Percentiles rank a stretch among this genome's conserved stretches.
Conservation (phyloP, 2,329 filamentous ascomycete genomes). For the Huntiella moniliformis region DNA sequence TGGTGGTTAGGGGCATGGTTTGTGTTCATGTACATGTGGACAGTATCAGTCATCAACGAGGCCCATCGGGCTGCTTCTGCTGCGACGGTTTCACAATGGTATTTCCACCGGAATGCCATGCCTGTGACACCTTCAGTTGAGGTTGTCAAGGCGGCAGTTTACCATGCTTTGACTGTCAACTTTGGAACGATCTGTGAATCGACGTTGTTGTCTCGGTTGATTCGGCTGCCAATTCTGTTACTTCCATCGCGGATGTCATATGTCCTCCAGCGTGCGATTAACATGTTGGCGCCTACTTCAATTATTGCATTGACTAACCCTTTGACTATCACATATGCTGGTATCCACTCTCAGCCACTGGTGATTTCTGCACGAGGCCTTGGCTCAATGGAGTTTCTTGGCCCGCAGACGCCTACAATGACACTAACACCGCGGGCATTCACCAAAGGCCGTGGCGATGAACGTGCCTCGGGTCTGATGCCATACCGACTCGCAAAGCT, state of each 20-base stretch:
- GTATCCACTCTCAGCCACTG: constrained; percentile 79
- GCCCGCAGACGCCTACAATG: constrained; percentile 53
- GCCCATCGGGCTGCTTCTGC: constrained; percentile 83
- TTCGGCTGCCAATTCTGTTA: constrained; percentile 69
- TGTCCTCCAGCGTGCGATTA: constrained; percentile 53
- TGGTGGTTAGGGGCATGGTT: constrained; percentile 95
- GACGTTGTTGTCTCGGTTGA: constrained; percentile 58
- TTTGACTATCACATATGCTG: constrained; percentile 76
- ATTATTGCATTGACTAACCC: constrained; percentile 79
- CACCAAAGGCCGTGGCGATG: constrained; percentile 21
- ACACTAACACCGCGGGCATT: constrained; percentile 42
- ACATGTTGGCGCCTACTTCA: constrained; percentile 67
- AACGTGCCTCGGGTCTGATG: constrained; percentile 32
- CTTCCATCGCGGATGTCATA: constrained; percentile 50
- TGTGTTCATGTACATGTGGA: constrained; percentile 90
- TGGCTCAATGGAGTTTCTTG: constrained; percentile 65
- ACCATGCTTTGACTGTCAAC: constrained; percentile 66
- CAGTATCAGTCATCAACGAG: constrained; percentile 67
- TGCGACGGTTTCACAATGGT: constrained; percentile 95
- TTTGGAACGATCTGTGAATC: constrained; percentile 87
- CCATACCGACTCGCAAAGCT: constrained; percentile 85
- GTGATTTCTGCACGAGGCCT: constrained; percentile 60
- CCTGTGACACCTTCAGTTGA: constrained; percentile 61
- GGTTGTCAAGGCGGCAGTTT: constrained; percentile 65
- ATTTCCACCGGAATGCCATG: constrained; percentile 78